Conservation (phyloP, 441 rosid genomes). For the Pelargonium citronellum region DNA sequence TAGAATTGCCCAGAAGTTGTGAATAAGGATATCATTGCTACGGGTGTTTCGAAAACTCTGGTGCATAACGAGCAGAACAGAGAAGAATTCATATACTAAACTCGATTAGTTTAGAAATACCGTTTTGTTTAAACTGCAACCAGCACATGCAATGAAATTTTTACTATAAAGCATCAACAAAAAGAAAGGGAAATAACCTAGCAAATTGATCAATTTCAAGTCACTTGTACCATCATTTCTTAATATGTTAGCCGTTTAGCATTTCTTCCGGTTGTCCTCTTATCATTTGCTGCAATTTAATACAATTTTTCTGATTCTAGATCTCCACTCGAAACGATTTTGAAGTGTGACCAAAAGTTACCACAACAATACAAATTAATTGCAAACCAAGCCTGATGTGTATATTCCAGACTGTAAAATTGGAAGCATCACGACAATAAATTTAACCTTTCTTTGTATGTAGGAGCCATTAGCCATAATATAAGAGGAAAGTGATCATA, state of each 20-base stretch:
- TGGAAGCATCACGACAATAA: neutral
- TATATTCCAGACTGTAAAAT: neutral
- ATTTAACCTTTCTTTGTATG: neutral
- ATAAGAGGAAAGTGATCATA: neutral
- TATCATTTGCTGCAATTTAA: too few relatives aligned
- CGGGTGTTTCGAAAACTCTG: neutral
- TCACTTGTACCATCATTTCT: too few relatives aligned
- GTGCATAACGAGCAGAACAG: neutral
- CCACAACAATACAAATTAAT: neutral
- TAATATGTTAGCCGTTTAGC: too few relatives aligned
- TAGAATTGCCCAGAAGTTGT: neutral
- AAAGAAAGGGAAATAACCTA: too few relatives aligned
- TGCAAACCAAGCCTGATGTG: neutral
- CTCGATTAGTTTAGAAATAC: neutral
- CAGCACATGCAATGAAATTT: too few relatives aligned
- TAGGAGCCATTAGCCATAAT: neutral
- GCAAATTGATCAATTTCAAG: too few relatives aligned
- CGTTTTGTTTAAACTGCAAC: neutral
- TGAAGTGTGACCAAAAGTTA: neutral
- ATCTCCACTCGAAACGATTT: too few relatives aligned
- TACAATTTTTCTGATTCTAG: too few relatives aligned
- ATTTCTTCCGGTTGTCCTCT: too few relatives aligned
- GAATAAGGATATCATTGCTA: neutral
- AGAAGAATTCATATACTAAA: neutral
- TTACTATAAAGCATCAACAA: too few relatives aligned